Evolutionary conservation across 1,284 basidiomycete genomes (phyloP).

Genomic region (Leccinum subrobustum): DNA sequence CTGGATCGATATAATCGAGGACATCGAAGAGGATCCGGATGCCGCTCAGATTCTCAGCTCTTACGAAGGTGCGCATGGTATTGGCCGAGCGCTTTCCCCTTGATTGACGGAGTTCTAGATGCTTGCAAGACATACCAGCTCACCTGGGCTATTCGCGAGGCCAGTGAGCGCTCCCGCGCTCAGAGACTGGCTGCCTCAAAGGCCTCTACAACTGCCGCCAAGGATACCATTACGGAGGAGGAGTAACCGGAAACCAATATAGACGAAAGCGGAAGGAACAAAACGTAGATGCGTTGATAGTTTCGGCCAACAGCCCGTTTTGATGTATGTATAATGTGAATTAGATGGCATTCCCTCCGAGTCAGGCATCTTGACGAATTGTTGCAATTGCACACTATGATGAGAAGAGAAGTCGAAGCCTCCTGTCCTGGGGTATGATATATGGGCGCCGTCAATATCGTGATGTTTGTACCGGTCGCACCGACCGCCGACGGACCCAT

Average conservation of each 20-base stretch:
- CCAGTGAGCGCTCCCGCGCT: constrained; percentile 61
- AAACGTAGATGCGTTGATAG: constrained; percentile 2
- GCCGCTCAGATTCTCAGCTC: constrained; percentile 68
- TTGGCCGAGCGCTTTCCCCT: background rate
- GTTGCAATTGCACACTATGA: background rate
- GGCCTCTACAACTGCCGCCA: constrained; percentile 12
- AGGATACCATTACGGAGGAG: constrained; percentile 30
- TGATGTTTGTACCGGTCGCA: constrained; percentile 45
- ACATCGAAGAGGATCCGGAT: constrained; percentile 72
- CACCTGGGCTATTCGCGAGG: constrained; percentile 83
- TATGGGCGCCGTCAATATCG: constrained; percentile 16
- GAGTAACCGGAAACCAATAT: constrained; percentile 19
- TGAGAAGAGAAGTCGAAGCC: background rate
- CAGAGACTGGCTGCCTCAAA: constrained; percentile 29
- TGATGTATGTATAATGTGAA: background rate
- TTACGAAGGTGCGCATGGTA: constrained; percentile 59
- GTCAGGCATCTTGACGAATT: background rate
- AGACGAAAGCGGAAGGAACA: background rate
- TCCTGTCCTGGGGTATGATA: background rate
- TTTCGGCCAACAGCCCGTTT: background rate
- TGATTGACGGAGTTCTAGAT: constrained; percentile 46
- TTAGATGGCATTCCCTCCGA: background rate
- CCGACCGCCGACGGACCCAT: constrained; percentile 40
- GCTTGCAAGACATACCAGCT: constrained; percentile 86
- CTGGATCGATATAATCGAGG: constrained; percentile 81